Conservation (phyloP, 139 green algal species). For the Volvox reticuliferus region DNA sequence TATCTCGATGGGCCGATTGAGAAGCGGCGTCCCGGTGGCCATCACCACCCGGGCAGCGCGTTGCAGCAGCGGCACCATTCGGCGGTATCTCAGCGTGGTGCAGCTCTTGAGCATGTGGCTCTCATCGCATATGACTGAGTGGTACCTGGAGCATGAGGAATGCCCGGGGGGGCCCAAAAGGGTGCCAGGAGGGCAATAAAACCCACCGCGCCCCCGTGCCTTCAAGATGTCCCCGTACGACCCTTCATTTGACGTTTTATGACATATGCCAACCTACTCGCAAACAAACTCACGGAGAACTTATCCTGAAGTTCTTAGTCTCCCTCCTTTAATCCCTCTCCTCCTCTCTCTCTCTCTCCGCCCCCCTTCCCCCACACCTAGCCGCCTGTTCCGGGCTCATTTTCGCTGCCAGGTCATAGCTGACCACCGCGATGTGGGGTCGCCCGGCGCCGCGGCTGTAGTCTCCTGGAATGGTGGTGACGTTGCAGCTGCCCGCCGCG, state of each 20-base stretch:
- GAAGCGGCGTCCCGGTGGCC: conserved; percentile 64
- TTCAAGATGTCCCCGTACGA: too few relatives aligned
- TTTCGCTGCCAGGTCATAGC: too few relatives aligned
- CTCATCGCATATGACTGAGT: conserved; percentile 74
- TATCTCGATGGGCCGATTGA: conserved; percentile 66
- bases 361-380: neutral
- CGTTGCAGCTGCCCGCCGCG: conserved; percentile 23
- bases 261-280: too few relatives aligned
- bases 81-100: conserved; percentile 38
- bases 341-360: neutral
- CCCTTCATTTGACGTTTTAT: too few relatives aligned
- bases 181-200: neutral
- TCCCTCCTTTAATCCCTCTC: neutral
- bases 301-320: too few relatives aligned
- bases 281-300: too few relatives aligned
- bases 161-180: neutral
- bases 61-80: conserved; percentile 46
- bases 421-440: too few relatives aligned
- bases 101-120: conserved; percentile 68
- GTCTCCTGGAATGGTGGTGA: too few relatives aligned
- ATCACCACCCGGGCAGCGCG: conserved; percentile 51
- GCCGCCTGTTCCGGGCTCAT: neutral
- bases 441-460: too few relatives aligned
- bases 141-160: too few relatives aligned
- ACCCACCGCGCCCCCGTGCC: neutral